Evolutionary conservation across 345 rosid species (phyloP), one percentile per base, ranked within the genome.

Genomic region (Mangifera indica): DNA sequence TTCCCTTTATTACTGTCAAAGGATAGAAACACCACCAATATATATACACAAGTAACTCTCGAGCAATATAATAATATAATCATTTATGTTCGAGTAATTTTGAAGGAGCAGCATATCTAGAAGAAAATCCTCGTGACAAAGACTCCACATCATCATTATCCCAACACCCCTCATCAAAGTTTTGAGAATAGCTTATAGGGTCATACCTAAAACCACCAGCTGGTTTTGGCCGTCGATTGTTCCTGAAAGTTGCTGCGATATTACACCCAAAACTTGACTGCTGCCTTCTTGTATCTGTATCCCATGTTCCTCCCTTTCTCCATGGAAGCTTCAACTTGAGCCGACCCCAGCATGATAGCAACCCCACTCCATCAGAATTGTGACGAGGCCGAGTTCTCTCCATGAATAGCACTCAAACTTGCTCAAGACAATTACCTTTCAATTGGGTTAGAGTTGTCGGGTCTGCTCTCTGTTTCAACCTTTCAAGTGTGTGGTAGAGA

Each of bases 111-210:
- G 80, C 81, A 63, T 68, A 76, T 67, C 88, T 74, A 24, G 84
- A 76, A 60, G 84, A 82, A 76, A 85, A 85, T 12, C 83, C 78
- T 12, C 72, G 81, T 69, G 71, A 42, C 20, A 64, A 2, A 22
- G 63, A 53, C 63, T 67, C 78, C 49, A 62, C 77, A 49, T 10
- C 11, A 48, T 71, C 78, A 51, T 80, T 80, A 72, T 80, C 80
- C 69, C 78, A 64, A 44, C 59, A 72, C 1, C 86, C 78, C 0
- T 82, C 80, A 53, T 85, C 86, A 45, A 85, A 85, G 74, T 85
- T 85, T n/a, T 82, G 83, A 74, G 88, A 84, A 72, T 82, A 85
- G 67, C 84, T 80, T 56, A 80, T 56, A 62, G 84, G 84, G 58
- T 82, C 86, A 37, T 85, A 85, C 81, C 67, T 70, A 74, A 78